Evolutionary conservation across 2,329 filamentous ascomycete genomes (phyloP).

Genomic region (Lasiodiplodia sp.): DNA sequence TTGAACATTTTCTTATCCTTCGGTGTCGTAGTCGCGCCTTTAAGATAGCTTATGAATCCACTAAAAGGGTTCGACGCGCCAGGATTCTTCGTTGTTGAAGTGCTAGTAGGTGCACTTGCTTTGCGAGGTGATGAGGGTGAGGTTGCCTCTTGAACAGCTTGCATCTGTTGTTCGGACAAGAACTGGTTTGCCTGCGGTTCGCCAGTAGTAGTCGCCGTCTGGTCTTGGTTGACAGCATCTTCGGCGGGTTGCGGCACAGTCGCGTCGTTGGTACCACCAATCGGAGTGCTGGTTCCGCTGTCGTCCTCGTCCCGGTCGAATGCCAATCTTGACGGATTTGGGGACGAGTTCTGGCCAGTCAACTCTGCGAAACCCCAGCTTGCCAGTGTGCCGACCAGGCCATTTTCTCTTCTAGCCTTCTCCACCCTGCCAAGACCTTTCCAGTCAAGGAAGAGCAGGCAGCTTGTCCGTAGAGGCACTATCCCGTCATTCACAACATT

Average conservation of each 20-base stretch:
- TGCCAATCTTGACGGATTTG: slow-evolving; percentile 59
- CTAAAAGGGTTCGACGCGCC: slow-evolving; percentile 21
- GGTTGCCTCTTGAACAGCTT: slow-evolving; percentile 49
- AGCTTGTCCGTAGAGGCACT: slow-evolving; percentile 92
- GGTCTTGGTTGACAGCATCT: slow-evolving; percentile 72
- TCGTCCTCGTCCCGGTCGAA: slow-evolving; percentile 37
- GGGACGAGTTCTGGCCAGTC: slow-evolving; percentile 69
- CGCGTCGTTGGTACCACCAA: slow-evolving; percentile 44
- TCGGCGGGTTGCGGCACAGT: slow-evolving; percentile 75
- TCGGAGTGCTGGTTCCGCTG: slow-evolving; percentile 31
- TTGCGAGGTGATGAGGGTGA: slow-evolving; percentile 11
- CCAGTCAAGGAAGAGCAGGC: slow-evolving; percentile 96
- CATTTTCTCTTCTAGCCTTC: slow-evolving; percentile 90
- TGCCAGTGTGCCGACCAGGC: slow-evolving; percentile 89
- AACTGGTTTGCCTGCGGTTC: slow-evolving; percentile 44
- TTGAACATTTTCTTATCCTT: slow-evolving; percentile 69
- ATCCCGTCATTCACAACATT: slow-evolving; percentile 99
- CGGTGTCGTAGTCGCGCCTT: slow-evolving; percentile 67
- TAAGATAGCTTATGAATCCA: slow-evolving; percentile 39
- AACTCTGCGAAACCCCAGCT: slow-evolving; percentile 95
- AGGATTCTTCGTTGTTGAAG: neutral
- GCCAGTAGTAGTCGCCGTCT: slow-evolving; percentile 53
- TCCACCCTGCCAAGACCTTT: slow-evolving; percentile 91
- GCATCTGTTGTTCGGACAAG: slow-evolving; percentile 36
- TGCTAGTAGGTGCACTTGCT: slow-evolving; percentile 9